phyloP scores from a whole-genome alignment of 2,329 filamentous ascomycete genomes.

The Cryphonectria carpinicola region DNA sequence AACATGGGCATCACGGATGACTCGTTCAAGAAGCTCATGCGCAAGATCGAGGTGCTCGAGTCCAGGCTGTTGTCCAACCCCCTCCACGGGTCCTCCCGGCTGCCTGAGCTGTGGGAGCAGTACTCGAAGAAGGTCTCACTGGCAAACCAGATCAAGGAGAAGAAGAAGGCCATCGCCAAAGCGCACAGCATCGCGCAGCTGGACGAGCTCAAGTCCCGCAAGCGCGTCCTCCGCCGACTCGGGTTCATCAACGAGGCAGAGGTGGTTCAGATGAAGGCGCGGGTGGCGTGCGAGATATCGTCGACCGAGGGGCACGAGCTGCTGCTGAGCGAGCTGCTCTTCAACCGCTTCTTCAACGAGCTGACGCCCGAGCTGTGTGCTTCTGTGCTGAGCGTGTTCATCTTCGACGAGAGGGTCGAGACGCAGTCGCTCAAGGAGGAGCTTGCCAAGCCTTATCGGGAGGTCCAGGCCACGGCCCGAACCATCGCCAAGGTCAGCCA shows the following conservation, averaged over 20 bases:
- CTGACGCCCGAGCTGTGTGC: constrained; percentile 86
- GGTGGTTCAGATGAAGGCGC: constrained; percentile 94
- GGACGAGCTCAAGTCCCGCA: constrained; percentile 94
- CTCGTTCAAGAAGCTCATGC: constrained; percentile 86
- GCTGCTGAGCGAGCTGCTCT: constrained; percentile 88
- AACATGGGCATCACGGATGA: constrained; percentile 96
- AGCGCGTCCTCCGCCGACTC: constrained; percentile 89
- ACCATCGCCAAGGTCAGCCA: constrained; percentile 91
- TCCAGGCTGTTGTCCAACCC: constrained; percentile 87
- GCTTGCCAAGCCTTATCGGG: constrained; percentile 80
- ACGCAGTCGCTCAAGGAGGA: constrained; percentile 79
- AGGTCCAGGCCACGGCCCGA: constrained; percentile 85
- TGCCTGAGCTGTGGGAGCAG: constrained; percentile 83
- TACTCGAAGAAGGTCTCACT: constrained; percentile 82
- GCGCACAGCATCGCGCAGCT: constrained; percentile 89
- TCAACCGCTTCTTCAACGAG: constrained; percentile 98
- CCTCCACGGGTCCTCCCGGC: constrained; percentile 84
- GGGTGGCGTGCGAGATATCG: constrained; percentile 96
- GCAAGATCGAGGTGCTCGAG: constrained; percentile 97
- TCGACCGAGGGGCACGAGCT: constrained; percentile 90
- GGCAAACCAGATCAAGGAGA: constrained; percentile 78
- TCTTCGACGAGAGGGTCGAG: constrained; percentile 95
- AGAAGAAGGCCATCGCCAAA: constrained; percentile 83
- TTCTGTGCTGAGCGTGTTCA: constrained; percentile 87
- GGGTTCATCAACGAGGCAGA: constrained; percentile 96